A percentile compares a stretch with the other conserved stretches of the same genome.
These are phyloP conservation scores for Neurospora africana DNA, from an alignment of 495 filamentous ascomycete genomes.

Conservation along the genomic window DNA sequence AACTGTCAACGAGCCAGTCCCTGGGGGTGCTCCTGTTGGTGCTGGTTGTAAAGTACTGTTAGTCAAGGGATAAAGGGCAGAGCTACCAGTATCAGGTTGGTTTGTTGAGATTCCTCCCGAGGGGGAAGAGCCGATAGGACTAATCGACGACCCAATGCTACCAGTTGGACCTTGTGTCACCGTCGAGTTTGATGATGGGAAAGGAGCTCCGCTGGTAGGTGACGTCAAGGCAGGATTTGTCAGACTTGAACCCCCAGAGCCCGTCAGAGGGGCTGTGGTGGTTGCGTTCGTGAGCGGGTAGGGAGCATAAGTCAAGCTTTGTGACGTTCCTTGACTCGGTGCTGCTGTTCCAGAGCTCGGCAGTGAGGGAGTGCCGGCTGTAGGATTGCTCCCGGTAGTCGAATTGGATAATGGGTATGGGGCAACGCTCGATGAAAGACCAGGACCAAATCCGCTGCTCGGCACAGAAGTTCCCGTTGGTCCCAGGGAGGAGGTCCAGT, in stretches of 20 bases:
- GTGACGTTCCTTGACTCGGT: neutral
- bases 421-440: neutral
- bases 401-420: conserved; percentile 16
- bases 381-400: conserved; percentile 3
- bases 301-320: neutral
- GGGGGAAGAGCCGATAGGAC: neutral
- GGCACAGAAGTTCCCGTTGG: conserved; percentile 4
- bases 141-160: neutral
- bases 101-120: neutral
- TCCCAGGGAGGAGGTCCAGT: neutral
- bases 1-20: neutral
- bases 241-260: conserved; percentile 1
- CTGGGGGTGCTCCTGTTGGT: neutral
- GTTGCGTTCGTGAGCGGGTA: conserved; percentile 10
- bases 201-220: conserved; percentile 8
- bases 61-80: conserved; percentile 7
- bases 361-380: neutral
- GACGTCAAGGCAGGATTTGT: neutral
- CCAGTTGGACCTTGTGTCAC: neutral
- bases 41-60: conserved; percentile 1
- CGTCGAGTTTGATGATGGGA: conserved; percentile 16
- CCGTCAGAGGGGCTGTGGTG: neutral
- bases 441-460: neutral
- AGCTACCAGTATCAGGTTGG: neutral
- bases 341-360: neutral